Conservation (phyloP, 768 basidiomycete genomes). For the Mycena galopus region DNA sequence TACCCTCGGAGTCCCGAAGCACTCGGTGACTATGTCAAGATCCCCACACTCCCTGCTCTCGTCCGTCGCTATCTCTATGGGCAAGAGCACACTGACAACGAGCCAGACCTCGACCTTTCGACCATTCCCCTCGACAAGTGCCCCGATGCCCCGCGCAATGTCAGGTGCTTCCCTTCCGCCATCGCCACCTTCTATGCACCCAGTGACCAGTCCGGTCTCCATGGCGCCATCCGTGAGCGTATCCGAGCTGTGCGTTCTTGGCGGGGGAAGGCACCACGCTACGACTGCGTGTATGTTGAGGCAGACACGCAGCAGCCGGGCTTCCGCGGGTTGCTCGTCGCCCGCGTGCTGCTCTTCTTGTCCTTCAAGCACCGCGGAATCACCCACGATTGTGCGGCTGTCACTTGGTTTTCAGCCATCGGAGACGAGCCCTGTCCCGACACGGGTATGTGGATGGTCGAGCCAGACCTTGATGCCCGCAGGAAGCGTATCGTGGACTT, state of each 20-base stretch:
- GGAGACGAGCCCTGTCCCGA: too few species aligned
- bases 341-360: constrained; percentile 43
- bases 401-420: too few species aligned
- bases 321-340: constrained; percentile 40
- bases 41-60: constrained; percentile 36
- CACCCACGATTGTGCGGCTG: constrained; percentile 44
- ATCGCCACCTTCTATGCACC: constrained; percentile 42
- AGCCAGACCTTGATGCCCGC: too few species aligned
- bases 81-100: constrained; percentile 36
- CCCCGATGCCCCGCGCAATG: constrained; percentile 31
- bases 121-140: constrained; percentile 32
- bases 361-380: constrained; percentile 38
- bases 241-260: constrained; percentile 37
- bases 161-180: constrained; percentile 46
- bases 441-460: too few species aligned
- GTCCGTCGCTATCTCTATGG: constrained; percentile 44
- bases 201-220: constrained; percentile 37
- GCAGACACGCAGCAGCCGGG: constrained; percentile 38
- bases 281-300: constrained; percentile 41
- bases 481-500: too few species aligned
- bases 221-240: constrained; percentile 34
- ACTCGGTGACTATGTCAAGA: constrained; percentile 21
- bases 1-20: constrained; percentile 25
- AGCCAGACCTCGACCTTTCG: constrained; percentile 3
- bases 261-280: constrained; percentile 22